A percentile compares a stretch with the other conserved stretches of the same genome.
Conservation (phyloP, 1,284 basidiomycete species). For the Golubevia pallescens region DNA sequence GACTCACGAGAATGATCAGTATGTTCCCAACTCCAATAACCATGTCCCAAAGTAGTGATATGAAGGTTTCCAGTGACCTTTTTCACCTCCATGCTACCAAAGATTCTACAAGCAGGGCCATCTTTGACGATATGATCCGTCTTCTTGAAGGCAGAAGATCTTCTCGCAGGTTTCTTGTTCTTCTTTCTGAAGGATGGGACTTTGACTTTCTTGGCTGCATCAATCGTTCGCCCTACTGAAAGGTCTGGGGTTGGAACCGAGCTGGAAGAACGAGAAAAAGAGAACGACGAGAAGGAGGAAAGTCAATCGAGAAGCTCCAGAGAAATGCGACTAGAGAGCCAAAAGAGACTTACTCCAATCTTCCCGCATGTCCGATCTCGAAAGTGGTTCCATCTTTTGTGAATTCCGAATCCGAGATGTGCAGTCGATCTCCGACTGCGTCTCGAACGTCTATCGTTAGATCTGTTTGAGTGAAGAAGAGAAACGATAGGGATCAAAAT, state of each 20-base stretch:
- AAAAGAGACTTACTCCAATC: constrained; percentile 70
- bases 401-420: constrained; percentile 78
- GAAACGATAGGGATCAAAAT: constrained; percentile 4
- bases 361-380: constrained; percentile 79
- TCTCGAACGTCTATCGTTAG: constrained; percentile 89
- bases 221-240: constrained; percentile 30
- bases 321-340: constrained; percentile 1
- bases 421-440: constrained; percentile 86
- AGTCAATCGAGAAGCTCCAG: no score
- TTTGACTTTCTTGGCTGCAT: constrained; percentile 23
- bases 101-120: constrained; percentile 80
- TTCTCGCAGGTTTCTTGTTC: constrained; percentile 4
- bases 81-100: constrained; percentile 82
- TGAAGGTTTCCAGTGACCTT: constrained; percentile 77
- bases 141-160: background rate
- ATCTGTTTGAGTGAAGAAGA: constrained; percentile 65
- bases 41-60: constrained; percentile 86
- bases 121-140: constrained; percentile 61
- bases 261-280: background rate
- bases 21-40: constrained; percentile 84
- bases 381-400: constrained; percentile 79
- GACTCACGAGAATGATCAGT: constrained; percentile 77
- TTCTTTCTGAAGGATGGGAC: constrained; percentile 20
- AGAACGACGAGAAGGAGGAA: constrained; percentile 1
- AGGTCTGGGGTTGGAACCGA: constrained; percentile 24